Evolutionary conservation across 805 yeast genomes (phyloP).

Genomic region (Barnettozyma vustinii): DNA sequence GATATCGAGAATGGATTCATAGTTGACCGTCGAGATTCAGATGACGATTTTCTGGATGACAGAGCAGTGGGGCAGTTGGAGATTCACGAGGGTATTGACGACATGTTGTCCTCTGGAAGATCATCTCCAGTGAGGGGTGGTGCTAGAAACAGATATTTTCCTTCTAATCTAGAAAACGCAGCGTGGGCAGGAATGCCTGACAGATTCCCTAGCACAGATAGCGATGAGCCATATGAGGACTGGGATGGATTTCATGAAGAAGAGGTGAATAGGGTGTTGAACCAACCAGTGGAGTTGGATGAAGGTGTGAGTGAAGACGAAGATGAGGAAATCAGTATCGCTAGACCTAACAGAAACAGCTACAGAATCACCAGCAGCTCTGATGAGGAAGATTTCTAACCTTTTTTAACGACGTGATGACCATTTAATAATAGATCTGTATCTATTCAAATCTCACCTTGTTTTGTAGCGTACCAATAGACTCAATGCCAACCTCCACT

Average conservation of each 20-base stretch:
- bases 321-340: background rate
- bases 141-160: background rate
- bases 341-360: background rate
- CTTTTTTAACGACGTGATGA: background rate
- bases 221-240: constrained; percentile 1
- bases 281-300: background rate
- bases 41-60: constrained; percentile 18
- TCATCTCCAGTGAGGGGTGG: constrained; percentile 17
- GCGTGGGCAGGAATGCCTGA: constrained; percentile 4
- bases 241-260: constrained; percentile 11
- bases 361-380: background rate
- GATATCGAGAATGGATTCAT: background rate
- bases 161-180: constrained; percentile 2
- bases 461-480: constrained; percentile 38
- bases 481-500: constrained; percentile 35
- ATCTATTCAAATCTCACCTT: constrained; percentile 28
- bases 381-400: background rate
- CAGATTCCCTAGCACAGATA: background rate
- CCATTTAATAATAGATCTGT: too few species aligned
- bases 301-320: constrained; percentile 1
- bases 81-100: constrained; percentile 2
- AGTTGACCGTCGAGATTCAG: constrained; percentile 3
- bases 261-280: background rate
- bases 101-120: constrained; percentile 2
- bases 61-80: constrained; percentile 8